Conservation (phyloP, 306 rosid species). For the Albizia julibrissin region DNA sequence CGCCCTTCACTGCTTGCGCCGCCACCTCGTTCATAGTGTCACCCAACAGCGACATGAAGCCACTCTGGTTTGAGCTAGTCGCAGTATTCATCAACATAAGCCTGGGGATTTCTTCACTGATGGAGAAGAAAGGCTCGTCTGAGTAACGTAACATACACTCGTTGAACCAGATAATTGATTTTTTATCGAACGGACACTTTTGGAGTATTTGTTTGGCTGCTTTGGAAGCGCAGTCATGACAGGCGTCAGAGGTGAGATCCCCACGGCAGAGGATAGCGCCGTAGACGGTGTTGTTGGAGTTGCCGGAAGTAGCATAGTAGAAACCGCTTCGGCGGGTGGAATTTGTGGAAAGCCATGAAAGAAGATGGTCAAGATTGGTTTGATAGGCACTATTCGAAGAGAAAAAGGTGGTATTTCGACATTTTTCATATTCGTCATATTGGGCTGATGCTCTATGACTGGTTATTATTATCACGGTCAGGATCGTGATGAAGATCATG, state of each 20-base stretch:
- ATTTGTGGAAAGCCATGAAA: slow-evolving; percentile 23
- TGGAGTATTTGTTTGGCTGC: slow-evolving; percentile 11
- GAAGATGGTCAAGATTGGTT: slow-evolving; percentile 23
- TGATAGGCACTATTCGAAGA: slow-evolving; percentile 7
- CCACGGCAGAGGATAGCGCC: slow-evolving; percentile 42
- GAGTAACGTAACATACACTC: slow-evolving; percentile 47
- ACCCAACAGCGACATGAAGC: neutral
- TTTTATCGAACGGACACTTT: neutral
- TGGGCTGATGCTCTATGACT: no score
- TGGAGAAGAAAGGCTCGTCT: slow-evolving; percentile 12
- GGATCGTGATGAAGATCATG: no score
- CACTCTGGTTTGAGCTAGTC: no score
- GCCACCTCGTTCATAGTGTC: slow-evolving; percentile 9
- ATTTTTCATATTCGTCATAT: no score
- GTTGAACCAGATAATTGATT: slow-evolving; percentile 30
- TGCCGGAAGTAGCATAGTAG: slow-evolving; percentile 15
- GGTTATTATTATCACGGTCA: no score
- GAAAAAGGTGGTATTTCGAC: no score
- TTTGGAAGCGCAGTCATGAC: slow-evolving; percentile 34
- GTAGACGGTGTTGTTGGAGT: slow-evolving; percentile 1
- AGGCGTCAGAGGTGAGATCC: neutral
- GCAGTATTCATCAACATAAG: no score
- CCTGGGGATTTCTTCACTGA: neutral
- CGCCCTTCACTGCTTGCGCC: slow-evolving; percentile 10
- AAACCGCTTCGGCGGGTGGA: slow-evolving; percentile 21